Evolutionary conservation across 495 filamentous ascomycete genomes (phyloP).

Genomic region (Darksidea phi): DNA sequence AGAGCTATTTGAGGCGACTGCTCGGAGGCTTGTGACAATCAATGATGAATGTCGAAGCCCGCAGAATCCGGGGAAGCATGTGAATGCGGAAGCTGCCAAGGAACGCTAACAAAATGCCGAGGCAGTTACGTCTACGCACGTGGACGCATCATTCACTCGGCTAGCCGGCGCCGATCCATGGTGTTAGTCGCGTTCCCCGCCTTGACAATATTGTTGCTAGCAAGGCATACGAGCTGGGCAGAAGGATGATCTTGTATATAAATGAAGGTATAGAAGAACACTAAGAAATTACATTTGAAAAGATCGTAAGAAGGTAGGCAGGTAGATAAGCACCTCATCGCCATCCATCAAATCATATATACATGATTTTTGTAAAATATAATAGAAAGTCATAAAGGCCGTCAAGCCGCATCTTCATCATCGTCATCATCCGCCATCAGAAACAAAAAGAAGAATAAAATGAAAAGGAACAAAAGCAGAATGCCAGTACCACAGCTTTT

Average conservation of each 20-base stretch:
- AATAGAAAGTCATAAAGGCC: slow-evolving; percentile 11
- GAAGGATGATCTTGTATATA: too few relatives aligned
- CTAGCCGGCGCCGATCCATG: too few relatives aligned
- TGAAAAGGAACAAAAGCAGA: slow-evolving; percentile 1
- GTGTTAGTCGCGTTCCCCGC: too few relatives aligned
- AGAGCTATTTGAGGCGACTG: slow-evolving; percentile 13
- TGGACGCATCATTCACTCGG: not conserved
- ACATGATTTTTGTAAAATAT: not conserved
- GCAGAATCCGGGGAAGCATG: slow-evolving; percentile 27
- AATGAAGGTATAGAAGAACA: too few relatives aligned
- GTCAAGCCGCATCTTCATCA: too few relatives aligned
- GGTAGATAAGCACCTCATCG: not conserved
- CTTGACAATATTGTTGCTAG: too few relatives aligned
- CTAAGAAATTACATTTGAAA: slow-evolving; percentile 25
- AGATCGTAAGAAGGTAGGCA: slow-evolving; percentile 15
- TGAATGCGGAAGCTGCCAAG: slow-evolving; percentile 10
- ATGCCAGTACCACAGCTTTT: slow-evolving; percentile 22
- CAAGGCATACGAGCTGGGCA: too few relatives aligned
- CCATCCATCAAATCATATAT: slow-evolving; percentile 25
- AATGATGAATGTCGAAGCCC: not conserved
- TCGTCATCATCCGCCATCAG: slow-evolving; percentile 10
- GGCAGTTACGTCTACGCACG: slow-evolving; percentile 22
- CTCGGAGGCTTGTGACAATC: not conserved
- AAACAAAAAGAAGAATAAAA: slow-evolving; percentile 4
- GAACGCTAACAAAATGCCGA: slow-evolving; percentile 13